Evolutionary conservation across 257 asterid genomes (phyloP), one percentile per base, ranked within the genome.

Genomic region (Coffea canephora): DNA sequence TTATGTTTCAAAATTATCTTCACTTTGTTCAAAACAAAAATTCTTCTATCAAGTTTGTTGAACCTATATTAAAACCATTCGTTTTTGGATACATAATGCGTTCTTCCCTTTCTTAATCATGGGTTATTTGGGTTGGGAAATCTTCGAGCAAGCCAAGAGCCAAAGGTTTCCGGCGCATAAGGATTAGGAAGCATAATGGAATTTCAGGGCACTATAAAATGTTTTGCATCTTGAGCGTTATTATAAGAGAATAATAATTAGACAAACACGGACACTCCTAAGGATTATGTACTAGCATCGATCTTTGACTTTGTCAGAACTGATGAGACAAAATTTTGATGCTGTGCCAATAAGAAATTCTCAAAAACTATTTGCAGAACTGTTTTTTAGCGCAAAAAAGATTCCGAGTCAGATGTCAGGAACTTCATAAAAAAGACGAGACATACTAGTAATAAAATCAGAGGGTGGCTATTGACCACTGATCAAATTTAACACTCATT

Each of bases 291-390:
- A 16, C 16, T 11, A 14, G 0, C 13, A 12, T n/a, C 34, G 16
- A 31, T 64, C 23, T 27, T 31, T 59, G 41, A 1, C 6, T 12
- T 21, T 59, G 21, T 59, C 70, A 41, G 52, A 74, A 39, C 59
- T 36, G 8, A 75, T 3, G 71, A 25, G 78, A 75, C 70, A 75
- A 75, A 75, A 59, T 23, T 9, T 57, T 74, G 52, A 74, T 54
- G 36, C 77, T 12, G 68, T 31, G 57, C 48, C 15, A 54, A 78
- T 57, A 54, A 18, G 52, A 14, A 79, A 45, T 25, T 71, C 77
- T 71, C 21, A 43, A 41, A 77, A 77, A 31, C 41, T 77, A 69
- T 31, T 31, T 41, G 36, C 7, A 27, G 48, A 21, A 71, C 23
- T 10, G 4, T 61, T 61, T 59, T 6, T 46, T 79, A 73, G 23